Base-by-base conservation (phyloP, 768 basidiomycete species). In the Boletus tomentosulus region DNA sequence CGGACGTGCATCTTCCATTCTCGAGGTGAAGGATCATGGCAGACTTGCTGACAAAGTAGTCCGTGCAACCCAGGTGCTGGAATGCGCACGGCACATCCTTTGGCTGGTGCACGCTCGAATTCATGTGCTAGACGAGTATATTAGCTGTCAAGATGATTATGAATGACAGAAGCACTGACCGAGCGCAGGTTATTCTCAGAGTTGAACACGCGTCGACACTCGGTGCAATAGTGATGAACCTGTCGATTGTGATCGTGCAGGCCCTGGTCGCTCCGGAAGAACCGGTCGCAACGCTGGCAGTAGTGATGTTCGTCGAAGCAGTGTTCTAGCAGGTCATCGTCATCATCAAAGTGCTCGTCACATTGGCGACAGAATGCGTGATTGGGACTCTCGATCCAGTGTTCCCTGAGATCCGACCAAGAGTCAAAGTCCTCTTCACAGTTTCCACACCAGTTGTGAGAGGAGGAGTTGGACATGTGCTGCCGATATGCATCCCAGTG, bases 1-100 rank as follows among this genome's bases (percentile, higher is more conserved):
- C 78, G 0, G 85, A 85, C 22, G 57, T 48, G 64, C 87, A 87
- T 3, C 62, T 55, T 1, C 85, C 86, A 11, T 74, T 70, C 61
- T 89, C 87, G 62, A 86, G 74, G 65, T 89, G 87, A 30, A 79
- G 76, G 30, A 81, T 61, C 42, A 89, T 72, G 12, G 83, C 80
- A 9, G 84, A 76, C 41, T 60, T 69, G 19, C 78, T 80, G 49
- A 82, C 65, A 67, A 87, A 89, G 1, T 52, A 59, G 24, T 57
- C 56, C 1, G 53, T 66, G 62, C 87, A 89, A 31, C 74, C 73
- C 5, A 24, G 53, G 19, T n/a, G 2, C 11, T 49, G 45, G 53
- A 76, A 71, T 0, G 72, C 70, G 62, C 77, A 69, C 56, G 67
- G 60, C 71, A 81, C 46, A 13, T 59, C 37, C 70, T 56, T 54